A percentile compares a stretch with the other conserved stretches of the same genome.
These are phyloP conservation scores for Pseudocercospora pini-densiflorae DNA, from an alignment of 2,329 filamentous ascomycete genomes.

Conservation along the genomic window DNA sequence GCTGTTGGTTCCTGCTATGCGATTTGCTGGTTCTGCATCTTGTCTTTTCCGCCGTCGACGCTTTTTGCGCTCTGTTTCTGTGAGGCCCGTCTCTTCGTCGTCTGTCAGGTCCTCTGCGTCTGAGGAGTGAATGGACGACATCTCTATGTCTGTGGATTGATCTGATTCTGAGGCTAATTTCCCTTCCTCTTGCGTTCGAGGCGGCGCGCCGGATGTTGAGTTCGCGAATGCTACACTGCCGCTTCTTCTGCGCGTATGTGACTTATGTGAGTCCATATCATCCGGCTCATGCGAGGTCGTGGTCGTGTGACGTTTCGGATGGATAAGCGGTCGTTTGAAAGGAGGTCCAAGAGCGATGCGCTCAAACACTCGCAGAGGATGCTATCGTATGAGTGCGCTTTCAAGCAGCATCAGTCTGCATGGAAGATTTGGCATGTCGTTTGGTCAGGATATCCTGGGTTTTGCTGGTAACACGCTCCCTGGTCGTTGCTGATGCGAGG, in stretches of 20 bases:
- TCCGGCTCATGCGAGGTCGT: not conserved
- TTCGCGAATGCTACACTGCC: not conserved
- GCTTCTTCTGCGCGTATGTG: constrained; percentile 1
- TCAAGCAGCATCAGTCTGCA: not conserved
- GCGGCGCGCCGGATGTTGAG: not conserved
- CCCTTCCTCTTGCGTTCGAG: not conserved
- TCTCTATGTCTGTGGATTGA: constrained; percentile 25
- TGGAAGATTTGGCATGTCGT: not conserved
- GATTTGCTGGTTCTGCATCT: constrained; percentile 71
- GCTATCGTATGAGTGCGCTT: not conserved
- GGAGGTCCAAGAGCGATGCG: not conserved
- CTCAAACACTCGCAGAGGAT: not conserved
- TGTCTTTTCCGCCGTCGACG: constrained; percentile 67
- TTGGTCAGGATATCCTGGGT: not conserved
- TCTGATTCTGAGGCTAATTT: constrained; percentile 18
- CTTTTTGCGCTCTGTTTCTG: constrained; percentile 66
- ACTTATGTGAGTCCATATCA: not conserved
- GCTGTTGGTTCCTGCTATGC: constrained; percentile 57
- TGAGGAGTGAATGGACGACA: constrained; percentile 26
- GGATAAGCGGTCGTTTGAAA: not conserved
- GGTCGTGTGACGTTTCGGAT: not conserved
- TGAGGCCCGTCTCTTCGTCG: constrained; percentile 89
- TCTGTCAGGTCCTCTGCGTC: constrained; percentile 41
- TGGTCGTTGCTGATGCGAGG: not conserved
- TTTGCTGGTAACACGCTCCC: not conserved